phyloP scores from a whole-genome alignment of 495 filamentous ascomycete species.

The Lasiosphaeriaceae sp. region DNA sequence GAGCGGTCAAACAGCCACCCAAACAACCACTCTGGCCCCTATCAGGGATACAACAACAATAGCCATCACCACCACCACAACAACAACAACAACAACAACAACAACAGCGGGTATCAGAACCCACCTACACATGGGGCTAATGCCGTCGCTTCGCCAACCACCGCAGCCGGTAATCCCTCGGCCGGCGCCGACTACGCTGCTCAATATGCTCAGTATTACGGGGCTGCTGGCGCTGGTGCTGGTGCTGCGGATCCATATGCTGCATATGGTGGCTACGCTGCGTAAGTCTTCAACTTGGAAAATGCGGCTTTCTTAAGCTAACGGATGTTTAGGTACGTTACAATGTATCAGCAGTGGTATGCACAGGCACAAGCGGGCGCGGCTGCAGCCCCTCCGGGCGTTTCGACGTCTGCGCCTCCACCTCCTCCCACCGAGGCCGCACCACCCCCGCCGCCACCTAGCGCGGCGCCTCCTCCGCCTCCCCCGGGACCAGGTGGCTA shows the following conservation, averaged over 20 bases:
- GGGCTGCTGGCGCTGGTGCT: constrained; percentile 74
- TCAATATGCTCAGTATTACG: constrained; percentile 76
- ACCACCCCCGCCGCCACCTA: constrained; percentile 60
- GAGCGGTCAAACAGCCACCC: constrained; percentile 27
- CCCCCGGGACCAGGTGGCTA: constrained; percentile 65
- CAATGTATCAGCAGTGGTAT: constrained; percentile 64
- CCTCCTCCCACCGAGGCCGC: constrained; percentile 59
- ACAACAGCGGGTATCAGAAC: constrained; percentile 30
- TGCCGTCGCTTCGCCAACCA: constrained; percentile 28
- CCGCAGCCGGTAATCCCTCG: constrained; percentile 32
- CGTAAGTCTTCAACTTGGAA: constrained; percentile 33
- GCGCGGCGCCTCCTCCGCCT: constrained; percentile 49
- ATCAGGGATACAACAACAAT: constrained; percentile 37
- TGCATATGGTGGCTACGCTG: constrained; percentile 79
- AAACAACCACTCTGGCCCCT: constrained; percentile 23
- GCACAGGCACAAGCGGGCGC: constrained; percentile 42
- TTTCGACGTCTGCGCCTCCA: constrained; percentile 53
- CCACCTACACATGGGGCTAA: constrained; percentile 34
- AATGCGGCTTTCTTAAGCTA: no score
- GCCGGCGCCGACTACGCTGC: constrained; percentile 55
- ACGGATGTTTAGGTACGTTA: constrained; percentile 53
- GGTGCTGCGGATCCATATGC: constrained; percentile 72
- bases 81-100: constrained; percentile 26
- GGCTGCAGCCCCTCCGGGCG: constrained; percentile 36
- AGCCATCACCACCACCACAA: constrained; percentile 39